These are phyloP conservation scores for Aspergillus sp. DNA, from an alignment of 2,329 filamentous ascomycete genomes.

Conservation along the genomic window DNA sequence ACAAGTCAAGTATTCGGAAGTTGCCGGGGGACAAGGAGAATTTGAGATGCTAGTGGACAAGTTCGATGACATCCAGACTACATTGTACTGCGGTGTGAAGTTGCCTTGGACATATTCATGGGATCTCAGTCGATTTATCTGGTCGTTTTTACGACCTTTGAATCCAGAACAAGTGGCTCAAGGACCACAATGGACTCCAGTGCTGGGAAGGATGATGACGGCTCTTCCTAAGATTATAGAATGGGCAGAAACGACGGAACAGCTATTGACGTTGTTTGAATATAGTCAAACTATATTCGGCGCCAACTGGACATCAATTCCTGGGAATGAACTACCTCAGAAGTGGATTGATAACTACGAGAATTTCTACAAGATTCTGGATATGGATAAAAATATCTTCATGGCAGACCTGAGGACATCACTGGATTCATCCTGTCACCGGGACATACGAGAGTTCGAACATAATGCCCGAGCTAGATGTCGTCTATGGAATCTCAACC, in stretches of 20 bases:
- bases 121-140: slow-evolving; percentile 9
- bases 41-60: no score
- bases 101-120: not conserved
- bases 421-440: not conserved
- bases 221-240: not conserved
- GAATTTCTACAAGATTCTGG: not conserved
- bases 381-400: not conserved
- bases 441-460: not conserved
- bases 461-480: not conserved
- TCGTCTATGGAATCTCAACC: not conserved
- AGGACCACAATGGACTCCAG: not conserved
- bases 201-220: not conserved
- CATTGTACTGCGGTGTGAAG: not conserved
- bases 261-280: not conserved
- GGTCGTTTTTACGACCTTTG: not conserved
- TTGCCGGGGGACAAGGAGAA: not conserved
- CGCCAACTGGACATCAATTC: not conserved
- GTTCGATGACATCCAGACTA: no score
- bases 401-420: not conserved
- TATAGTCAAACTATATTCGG: not conserved
- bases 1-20: not conserved
- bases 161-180: not conserved
- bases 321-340: not conserved
- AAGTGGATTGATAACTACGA: not conserved
- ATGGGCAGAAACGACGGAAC: slow-evolving; percentile 7